Evolutionary conservation across 805 yeast species (phyloP).

Genomic region (Kodamaea restingae): DNA sequence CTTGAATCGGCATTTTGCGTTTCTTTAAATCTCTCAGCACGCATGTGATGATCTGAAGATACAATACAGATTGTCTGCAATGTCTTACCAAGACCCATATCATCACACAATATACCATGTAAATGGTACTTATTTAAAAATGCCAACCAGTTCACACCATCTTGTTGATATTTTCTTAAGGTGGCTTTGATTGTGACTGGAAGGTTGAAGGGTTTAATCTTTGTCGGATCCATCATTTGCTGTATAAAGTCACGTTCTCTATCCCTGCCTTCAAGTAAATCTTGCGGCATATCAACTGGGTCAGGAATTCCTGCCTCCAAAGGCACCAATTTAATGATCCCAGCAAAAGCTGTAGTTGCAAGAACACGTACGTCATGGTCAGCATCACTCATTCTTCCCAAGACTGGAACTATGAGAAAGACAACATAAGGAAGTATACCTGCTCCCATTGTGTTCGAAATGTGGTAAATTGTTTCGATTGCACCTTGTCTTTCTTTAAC

Average conservation of each 20-base stretch:
- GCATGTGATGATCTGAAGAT: slow-evolving; percentile 88
- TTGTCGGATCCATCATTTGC: slow-evolving; percentile 97
- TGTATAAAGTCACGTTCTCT: slow-evolving; percentile 90
- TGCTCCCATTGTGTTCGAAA: slow-evolving; percentile 80
- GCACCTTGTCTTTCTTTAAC: slow-evolving; percentile 85
- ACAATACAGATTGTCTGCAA: slow-evolving; percentile 95
- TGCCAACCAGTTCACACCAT: slow-evolving; percentile 97
- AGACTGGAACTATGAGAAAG: slow-evolving; percentile 89
- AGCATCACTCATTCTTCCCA: slow-evolving; percentile 97
- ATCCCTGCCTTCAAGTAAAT: slow-evolving; percentile 82
- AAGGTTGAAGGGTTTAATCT: slow-evolving; percentile 78
- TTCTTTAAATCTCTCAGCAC: slow-evolving; percentile 63
- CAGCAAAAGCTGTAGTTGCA: slow-evolving; percentile 95
- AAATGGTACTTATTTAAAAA: slow-evolving; percentile 90
- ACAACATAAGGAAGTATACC: slow-evolving; percentile 91
- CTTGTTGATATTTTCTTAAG: slow-evolving; percentile 92
- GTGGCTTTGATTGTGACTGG: slow-evolving; percentile 94
- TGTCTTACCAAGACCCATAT: slow-evolving; percentile 98
- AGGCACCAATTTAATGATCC: slow-evolving; percentile 91
- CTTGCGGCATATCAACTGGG: slow-evolving; percentile 85
- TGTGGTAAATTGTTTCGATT: slow-evolving; percentile 83
- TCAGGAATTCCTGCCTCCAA: slow-evolving; percentile 96
- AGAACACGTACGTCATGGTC: slow-evolving; percentile 81
- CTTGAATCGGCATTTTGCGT: slow-evolving; percentile 64
- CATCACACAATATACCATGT: slow-evolving; percentile 97